Evolutionary conservation across 2,329 filamentous ascomycete species (phyloP).

Genomic region (Talaromyces sp.): DNA sequence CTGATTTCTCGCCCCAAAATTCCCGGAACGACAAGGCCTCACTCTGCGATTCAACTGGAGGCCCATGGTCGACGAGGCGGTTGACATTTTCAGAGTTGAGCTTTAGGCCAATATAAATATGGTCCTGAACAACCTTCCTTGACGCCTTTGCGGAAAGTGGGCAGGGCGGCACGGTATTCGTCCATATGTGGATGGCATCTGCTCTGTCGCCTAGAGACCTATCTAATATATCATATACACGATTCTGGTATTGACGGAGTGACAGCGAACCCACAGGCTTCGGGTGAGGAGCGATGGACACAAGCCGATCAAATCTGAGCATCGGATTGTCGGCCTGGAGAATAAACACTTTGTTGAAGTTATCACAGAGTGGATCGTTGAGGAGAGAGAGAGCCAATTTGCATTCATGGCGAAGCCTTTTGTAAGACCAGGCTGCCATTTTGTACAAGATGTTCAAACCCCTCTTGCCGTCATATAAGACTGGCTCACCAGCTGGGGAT

Average conservation of each 20-base stretch:
- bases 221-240: constrained; percentile 60
- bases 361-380: constrained; percentile 67
- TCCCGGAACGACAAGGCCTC: constrained; percentile 76
- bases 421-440: constrained; percentile 82
- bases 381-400: constrained; percentile 69
- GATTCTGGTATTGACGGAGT: constrained; percentile 25
- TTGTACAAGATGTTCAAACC: constrained; percentile 83
- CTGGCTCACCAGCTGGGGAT: constrained; percentile 52
- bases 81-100: constrained; percentile 69
- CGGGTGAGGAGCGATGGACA: constrained; percentile 30
- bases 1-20: constrained; percentile 93
- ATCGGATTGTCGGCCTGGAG: constrained; percentile 49
- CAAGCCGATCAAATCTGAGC: constrained; percentile 52
- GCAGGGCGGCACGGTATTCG: constrained; percentile 43
- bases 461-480: constrained; percentile 72
- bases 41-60: constrained; percentile 77
- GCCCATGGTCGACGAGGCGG: constrained; percentile 81
- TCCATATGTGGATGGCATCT: constrained; percentile 59
- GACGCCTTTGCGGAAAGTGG: constrained; percentile 39
- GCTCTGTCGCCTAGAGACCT: constrained; percentile 73
- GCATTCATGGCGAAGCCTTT: constrained; percentile 68
- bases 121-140: constrained; percentile 19
- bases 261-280: constrained; percentile 23
- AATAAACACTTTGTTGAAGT: constrained; percentile 84
- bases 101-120: constrained; percentile 62